Conservation (phyloP, 75 land plant species). For the Picea sitchensis region DNA sequence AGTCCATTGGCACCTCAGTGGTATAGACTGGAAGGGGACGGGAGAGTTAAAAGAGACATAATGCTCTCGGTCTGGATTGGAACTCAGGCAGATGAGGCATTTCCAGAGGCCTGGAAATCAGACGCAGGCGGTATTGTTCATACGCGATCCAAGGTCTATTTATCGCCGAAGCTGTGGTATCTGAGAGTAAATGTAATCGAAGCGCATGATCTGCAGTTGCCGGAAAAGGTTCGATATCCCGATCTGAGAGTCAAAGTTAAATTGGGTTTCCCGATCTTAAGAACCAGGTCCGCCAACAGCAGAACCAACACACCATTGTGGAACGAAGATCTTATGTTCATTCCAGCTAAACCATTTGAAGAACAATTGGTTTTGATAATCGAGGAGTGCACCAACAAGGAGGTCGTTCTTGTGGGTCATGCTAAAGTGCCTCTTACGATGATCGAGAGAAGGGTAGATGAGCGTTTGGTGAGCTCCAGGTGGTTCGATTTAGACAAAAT, state of each 20-base stretch:
- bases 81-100: constrained; percentile 85
- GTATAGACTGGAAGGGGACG: too few species aligned
- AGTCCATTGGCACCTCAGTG: constrained; percentile 26
- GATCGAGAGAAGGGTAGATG: constrained; percentile 61
- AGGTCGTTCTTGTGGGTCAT: constrained; percentile 44
- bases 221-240: too few species aligned
- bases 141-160: constrained; percentile 69
- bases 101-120: constrained; percentile 66
- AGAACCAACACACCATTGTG: constrained; percentile 43
- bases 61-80: constrained; percentile 80
- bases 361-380: constrained; percentile 54
- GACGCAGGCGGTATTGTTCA: constrained; percentile 65
- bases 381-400: constrained; percentile 63
- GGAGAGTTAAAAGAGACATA: not conserved
- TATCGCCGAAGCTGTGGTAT: constrained; percentile 88
- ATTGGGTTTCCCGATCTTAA: constrained; percentile 51
- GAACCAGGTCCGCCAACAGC: constrained; percentile 36
- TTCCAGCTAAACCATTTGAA: constrained; percentile 79
- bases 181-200: constrained; percentile 50
- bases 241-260: constrained; percentile 55
- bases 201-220: too few species aligned
- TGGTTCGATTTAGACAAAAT: constrained; percentile 26
- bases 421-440: constrained; percentile 29
- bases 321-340: constrained; percentile 81
- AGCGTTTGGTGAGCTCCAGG: constrained; percentile 41